Evolutionary conservation across 106 monocot species (phyloP).

Genomic region (Phalaenopsis equestris): DNA sequence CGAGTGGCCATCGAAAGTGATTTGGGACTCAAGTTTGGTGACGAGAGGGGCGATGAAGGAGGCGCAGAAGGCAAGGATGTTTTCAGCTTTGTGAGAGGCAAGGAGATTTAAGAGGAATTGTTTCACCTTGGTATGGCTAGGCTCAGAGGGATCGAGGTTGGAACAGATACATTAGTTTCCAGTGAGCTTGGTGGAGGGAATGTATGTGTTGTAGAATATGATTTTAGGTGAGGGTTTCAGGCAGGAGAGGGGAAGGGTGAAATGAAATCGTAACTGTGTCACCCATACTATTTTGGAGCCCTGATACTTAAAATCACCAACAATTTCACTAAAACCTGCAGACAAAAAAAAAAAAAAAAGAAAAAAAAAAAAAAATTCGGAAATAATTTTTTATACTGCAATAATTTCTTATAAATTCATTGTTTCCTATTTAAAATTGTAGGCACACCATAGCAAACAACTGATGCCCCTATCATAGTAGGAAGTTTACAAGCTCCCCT

Average conservation of each 20-base stretch:
- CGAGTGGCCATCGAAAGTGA: conserved; percentile 15
- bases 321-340: too few relatives aligned
- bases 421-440: too few relatives aligned
- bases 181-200: conserved; percentile 41
- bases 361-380: too few relatives aligned
- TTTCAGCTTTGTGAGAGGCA: conserved; percentile 11
- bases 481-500: conserved; percentile 58
- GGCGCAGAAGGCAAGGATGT: conserved; percentile 30
- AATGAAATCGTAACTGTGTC: too few relatives aligned
- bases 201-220: conserved; percentile 22
- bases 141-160: conserved; percentile 57
- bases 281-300: too few relatives aligned
- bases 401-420: too few relatives aligned
- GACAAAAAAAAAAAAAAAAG: too few relatives aligned
- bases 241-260: too few relatives aligned
- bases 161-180: conserved; percentile 47
- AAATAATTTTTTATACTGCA: too few relatives aligned
- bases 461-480: conserved; percentile 66
- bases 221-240: too few relatives aligned
- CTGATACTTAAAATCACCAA: too few relatives aligned
- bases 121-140: conserved; percentile 34
- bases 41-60: conserved; percentile 24
- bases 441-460: conserved; percentile 45
- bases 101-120: conserved; percentile 27
- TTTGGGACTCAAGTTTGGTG: conserved; percentile 20